phyloP scores from a whole-genome alignment of 139 green algal species.

The Closterium sp. region DNA sequence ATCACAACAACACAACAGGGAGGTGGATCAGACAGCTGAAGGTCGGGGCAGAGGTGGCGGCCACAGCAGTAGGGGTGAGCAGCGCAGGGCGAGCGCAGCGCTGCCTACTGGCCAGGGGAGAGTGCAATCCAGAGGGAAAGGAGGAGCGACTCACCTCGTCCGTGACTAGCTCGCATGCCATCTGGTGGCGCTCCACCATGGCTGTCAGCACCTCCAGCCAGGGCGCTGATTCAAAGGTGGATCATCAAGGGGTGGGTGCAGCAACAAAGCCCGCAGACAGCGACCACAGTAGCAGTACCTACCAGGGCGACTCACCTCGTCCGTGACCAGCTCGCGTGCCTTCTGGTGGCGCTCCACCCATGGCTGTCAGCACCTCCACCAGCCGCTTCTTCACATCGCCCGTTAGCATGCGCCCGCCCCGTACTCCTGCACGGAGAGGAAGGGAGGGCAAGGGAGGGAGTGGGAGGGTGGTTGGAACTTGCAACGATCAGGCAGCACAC shows the following conservation, averaged over 20 bases:
- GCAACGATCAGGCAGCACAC: too few species aligned
- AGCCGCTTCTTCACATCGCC: constrained; percentile 92
- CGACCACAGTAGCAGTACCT: constrained; percentile 1
- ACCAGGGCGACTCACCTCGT: constrained; percentile 60
- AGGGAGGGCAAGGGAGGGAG: neutral
- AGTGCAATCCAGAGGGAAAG: too few species aligned
- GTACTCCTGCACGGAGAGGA: constrained; percentile 68
- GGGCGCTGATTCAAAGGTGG: too few species aligned
- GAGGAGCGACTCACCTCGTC: neutral
- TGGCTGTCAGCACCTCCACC: constrained; percentile 76
- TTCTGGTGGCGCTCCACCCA: constrained; percentile 78
- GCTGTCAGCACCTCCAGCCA: neutral
- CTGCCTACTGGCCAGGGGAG: too few species aligned
- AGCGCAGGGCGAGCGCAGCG: too few species aligned
- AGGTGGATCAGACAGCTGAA: neutral
- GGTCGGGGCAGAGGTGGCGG: too few species aligned
- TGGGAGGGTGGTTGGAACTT: too few species aligned
- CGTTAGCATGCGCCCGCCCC: constrained; percentile 81
- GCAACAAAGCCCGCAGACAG: constrained; percentile 6
- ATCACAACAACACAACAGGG: too few species aligned
- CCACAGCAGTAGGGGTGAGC: too few species aligned
- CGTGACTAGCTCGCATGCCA: neutral
- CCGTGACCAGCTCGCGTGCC: constrained; percentile 72
- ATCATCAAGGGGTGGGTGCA: neutral
- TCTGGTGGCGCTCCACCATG: neutral